Evolutionary conservation across 352 stramenopile genomes (phyloP), one percentile per base, ranked within the genome.

Genomic region (Pythium apleroticum): DNA sequence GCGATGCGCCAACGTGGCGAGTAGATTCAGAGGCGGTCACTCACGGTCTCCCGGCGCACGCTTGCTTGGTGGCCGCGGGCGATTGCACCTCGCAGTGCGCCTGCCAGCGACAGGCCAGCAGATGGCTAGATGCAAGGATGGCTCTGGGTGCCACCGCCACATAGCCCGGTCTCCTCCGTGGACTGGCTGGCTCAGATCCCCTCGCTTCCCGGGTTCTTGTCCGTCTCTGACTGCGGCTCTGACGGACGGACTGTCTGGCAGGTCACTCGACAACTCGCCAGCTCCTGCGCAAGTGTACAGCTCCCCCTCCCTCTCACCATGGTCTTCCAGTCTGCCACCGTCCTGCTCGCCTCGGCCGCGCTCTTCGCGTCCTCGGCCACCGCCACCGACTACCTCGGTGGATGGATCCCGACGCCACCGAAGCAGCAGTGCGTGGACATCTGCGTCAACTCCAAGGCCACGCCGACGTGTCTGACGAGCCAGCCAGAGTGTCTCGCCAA

Each of bases 401-500:
- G 83, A 6, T 92, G 83, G 83, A 28, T 82, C 12, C 62, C 74
- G 22, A 74, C 75, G 4, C 60, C 67, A 25, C 75, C 71, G 11
- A 72, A 75, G 30, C 55, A 79, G 52, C 59, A 88, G 65, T 92
- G 83, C 61, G 78, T 92, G 5, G 81, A 90, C 65, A 92, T 92
- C 55, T 92, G 84, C 65, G 68, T 80, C 20, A 74, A 78, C 67
- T 84, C 81, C n/a, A 86, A 84, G 27, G 70, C 79, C 4, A 73
- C 60, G 46, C 78, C 80, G 9, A 84, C 73, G 57, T 92, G 84
- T 45, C 66, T 88, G 24, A 89, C 77, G 8, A 66, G 69, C 54
- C 71, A 81, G 55, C 68, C 74, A 25, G 68, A 69, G 12, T 90
- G 83, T 56, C 68, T 85, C 53, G 68, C 77, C 48, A 90, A 90